Evolutionary conservation across 768 basidiomycete species (phyloP), one percentile per base, ranked within the genome.

Genomic region (Agrocybe pediades): DNA sequence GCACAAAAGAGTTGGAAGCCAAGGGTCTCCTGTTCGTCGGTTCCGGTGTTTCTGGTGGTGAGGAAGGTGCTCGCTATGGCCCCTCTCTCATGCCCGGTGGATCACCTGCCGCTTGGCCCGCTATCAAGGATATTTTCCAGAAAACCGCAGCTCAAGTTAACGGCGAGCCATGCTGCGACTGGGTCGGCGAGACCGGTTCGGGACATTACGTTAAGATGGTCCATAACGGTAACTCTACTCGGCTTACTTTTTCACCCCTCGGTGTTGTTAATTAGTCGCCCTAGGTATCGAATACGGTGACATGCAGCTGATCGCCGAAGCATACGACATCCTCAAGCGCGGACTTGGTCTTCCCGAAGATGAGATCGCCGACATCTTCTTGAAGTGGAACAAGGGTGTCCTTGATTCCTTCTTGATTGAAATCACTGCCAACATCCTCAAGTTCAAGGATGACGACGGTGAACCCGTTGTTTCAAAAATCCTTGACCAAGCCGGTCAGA

Each of bases 141-240:
- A 92, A 92, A 72, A 90, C 96, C 46, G 86, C 97, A 59, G 97
- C 97, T 54, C 94, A 98, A 70, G 92, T 89, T 57, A 80, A 92
- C 50, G 94, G 94, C 58, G 92, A 92, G 63, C 97, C 97, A 26
- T 99, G 97, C 81, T 98, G 96, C 71, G 97, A 99, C 77, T 99
- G 97, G 97, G 96, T 99, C 64, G 97, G 97, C 42, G 91, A 95
- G 74, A 88, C 87, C 57, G 97, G 95, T 55, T 80, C 92, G 44
- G 95, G 94, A 25, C 96, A 98, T 80, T 99, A 98, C 73, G 96
- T 99, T 74, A 99, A 99, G 82, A 98, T 99, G 96, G 96, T 99
- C 57, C 96, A 99, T 79, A 93, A 94, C 54, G 92, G 92, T 88
- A 71, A 65, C 68, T 69, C 50, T 46, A 55, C 60, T 49, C 54